Percentiles rank a stretch among this genome's conserved stretches.
Conservation (phyloP, 208 protist genomes). For the Acanthamoeba culbertsoni region DNA sequence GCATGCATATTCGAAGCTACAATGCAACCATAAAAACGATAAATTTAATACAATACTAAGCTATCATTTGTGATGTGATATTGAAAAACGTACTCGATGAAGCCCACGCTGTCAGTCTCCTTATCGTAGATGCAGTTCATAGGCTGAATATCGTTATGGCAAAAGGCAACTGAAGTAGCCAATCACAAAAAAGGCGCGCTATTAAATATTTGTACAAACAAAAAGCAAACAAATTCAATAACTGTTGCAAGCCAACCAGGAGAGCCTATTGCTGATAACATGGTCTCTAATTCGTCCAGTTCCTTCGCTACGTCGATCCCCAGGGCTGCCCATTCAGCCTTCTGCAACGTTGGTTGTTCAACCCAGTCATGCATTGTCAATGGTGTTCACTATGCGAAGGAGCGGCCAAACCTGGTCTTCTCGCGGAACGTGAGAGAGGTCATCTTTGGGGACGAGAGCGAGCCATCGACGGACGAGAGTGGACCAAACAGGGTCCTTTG, state of each 20-base stretch:
- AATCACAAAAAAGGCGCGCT: neutral
- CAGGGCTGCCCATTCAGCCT: neutral
- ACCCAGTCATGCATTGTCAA: neutral
- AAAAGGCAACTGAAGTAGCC: neutral
- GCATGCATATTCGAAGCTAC: slow-evolving; percentile 47
- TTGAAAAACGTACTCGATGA: neutral
- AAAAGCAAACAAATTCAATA: neutral
- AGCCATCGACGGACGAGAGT: neutral
- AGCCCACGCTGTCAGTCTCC: neutral
- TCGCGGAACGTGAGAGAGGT: neutral
- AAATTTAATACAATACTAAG: neutral
- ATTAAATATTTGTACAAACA: too few species aligned
- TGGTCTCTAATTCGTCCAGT: neutral
- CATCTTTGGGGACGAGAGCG: neutral
- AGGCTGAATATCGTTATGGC: slow-evolving; percentile 45
- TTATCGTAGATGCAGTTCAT: slow-evolving; percentile 25
- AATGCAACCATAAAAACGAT: neutral
- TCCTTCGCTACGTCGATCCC: neutral
- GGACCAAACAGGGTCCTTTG: neutral
- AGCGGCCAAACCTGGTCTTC: neutral
- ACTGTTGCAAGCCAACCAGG: too few species aligned
- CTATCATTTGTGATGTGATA: neutral
- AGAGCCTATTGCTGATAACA: too few species aligned
- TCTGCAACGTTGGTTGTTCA: neutral
- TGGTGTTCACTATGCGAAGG: neutral